Conservation (phyloP, 345 rosid species). For the Barbarea vulgaris region DNA sequence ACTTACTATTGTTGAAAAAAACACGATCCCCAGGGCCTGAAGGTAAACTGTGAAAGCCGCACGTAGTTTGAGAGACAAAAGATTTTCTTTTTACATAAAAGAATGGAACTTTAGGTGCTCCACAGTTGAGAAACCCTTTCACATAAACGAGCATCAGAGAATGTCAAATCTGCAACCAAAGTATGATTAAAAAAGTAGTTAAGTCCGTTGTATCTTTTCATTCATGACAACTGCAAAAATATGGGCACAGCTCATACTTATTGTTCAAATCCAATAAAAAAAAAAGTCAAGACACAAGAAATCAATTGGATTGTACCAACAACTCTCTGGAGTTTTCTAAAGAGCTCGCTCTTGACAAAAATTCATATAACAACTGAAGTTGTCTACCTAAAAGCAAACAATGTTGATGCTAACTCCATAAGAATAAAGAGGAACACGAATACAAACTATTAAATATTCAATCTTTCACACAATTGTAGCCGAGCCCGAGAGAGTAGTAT, state of each 20-base stretch:
- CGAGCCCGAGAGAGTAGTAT: neutral
- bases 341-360: neutral
- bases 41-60: neutral
- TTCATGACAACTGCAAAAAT: neutral
- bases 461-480: neutral
- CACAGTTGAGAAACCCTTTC: conserved; percentile 36
- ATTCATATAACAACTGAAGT: neutral
- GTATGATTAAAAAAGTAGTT: neutral
- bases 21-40: conserved; percentile 1
- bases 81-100: conserved; percentile 1
- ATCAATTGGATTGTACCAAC: neutral
- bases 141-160: conserved; percentile 36
- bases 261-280: neutral
- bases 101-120: conserved; percentile 32
- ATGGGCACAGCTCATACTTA: neutral
- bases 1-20: conserved; percentile 32
- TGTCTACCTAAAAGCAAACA: neutral
- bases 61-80: neutral
- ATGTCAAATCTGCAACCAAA: conserved; percentile 30
- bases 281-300: conserved; percentile 10
- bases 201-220: neutral
- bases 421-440: conserved; percentile 2
- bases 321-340: neutral
- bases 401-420: neutral
- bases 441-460: neutral